These are phyloP conservation scores for Wallacemonas collosoma DNA, from an alignment of 208 protist genomes.

Conservation along the genomic window DNA sequence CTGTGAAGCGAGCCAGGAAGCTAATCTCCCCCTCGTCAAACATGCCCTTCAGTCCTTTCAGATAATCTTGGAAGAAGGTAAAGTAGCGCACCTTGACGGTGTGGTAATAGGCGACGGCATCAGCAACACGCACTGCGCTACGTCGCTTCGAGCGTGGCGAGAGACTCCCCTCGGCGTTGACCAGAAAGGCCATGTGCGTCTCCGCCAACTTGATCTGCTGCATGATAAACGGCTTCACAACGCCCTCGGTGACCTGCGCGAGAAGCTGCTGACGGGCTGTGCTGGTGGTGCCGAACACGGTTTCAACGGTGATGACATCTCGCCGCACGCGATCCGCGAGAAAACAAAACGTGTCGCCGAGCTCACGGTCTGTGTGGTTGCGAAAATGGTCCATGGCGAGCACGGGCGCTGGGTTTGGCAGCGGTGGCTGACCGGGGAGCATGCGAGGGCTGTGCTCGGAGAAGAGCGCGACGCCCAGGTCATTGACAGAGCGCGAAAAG, in stretches of 20 bases:
- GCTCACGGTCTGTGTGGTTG: slow-evolving; percentile 50
- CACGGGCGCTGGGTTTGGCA: slow-evolving; percentile 32
- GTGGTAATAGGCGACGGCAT: slow-evolving; percentile 81
- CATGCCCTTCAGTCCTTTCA: slow-evolving; percentile 51
- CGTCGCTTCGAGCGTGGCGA: slow-evolving; percentile 71
- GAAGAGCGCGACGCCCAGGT: slow-evolving; percentile 69
- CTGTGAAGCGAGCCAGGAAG: slow-evolving; percentile 59
- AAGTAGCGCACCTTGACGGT: slow-evolving; percentile 66
- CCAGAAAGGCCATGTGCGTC: slow-evolving; percentile 49
- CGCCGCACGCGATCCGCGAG: slow-evolving; percentile 68
- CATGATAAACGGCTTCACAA: slow-evolving; percentile 76
- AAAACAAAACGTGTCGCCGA: slow-evolving; percentile 65
- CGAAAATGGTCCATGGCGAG: slow-evolving; percentile 77
- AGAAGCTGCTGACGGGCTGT: slow-evolving; percentile 84
- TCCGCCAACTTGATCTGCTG: slow-evolving; percentile 85
- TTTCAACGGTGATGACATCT: slow-evolving; percentile 82
- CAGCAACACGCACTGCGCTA: slow-evolving; percentile 51
- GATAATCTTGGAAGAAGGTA: slow-evolving; percentile 65
- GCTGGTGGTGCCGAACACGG: slow-evolving; percentile 77
- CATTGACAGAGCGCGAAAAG: slow-evolving; percentile 69
- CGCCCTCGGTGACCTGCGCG: slow-evolving; percentile 67
- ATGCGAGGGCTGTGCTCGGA: slow-evolving; percentile 69
- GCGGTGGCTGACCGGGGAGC: slow-evolving; percentile 52
- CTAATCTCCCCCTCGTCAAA: slow-evolving; percentile 65
- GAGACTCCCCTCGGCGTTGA: slow-evolving; percentile 54